A percentile compares a stretch with the other conserved stretches of the same genome.
Evolutionary conservation across 768 basidiomycete species (phyloP).

Genomic region (Jaapia argillacea): DNA sequence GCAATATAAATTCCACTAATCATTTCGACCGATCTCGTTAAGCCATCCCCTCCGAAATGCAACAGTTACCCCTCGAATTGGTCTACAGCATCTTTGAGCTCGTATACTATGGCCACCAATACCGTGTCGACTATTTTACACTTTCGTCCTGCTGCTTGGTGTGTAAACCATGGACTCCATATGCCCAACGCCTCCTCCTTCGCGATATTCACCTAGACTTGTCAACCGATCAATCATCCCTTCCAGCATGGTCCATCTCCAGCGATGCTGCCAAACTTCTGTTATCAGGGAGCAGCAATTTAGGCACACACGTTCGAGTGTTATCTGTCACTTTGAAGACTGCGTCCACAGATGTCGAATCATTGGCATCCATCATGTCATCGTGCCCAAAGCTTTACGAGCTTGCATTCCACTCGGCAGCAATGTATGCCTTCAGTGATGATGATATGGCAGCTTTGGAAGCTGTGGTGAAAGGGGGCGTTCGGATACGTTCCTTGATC

Average conservation of each 20-base stretch:
- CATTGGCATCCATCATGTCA: constrained; percentile 11
- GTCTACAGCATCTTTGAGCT: constrained; percentile 9
- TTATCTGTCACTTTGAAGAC: constrained; percentile 4
- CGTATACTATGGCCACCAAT: constrained; percentile 9
- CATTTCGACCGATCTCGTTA: too few relatives aligned
- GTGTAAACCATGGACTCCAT: constrained; percentile 11
- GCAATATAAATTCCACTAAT: too few relatives aligned
- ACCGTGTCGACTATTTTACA: constrained; percentile 8
- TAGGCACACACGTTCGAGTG: constrained; percentile 11
- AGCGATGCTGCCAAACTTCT: constrained; percentile 5
- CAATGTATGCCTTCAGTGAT: constrained; percentile 20
- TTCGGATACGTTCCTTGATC: constrained; percentile 21
- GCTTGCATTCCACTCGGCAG: constrained; percentile 15
- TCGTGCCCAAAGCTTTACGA: constrained; percentile 24
- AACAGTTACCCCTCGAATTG: constrained; percentile 11
- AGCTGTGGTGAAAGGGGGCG: constrained; percentile 13
- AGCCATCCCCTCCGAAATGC: background rate
- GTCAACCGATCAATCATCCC: constrained; percentile 1
- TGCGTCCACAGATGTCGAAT: background rate
- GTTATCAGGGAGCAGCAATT: constrained; percentile 2
- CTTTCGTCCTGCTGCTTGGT: constrained; percentile 12
- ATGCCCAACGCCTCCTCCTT: constrained; percentile 16
- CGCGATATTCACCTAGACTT: constrained; percentile 7
- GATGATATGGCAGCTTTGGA: constrained; percentile 12
- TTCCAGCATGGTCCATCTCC: background rate